Evolutionary conservation across 2,329 filamentous ascomycete species (phyloP), one percentile per base, ranked within the genome.

Genomic region (Bisporella sp.): DNA sequence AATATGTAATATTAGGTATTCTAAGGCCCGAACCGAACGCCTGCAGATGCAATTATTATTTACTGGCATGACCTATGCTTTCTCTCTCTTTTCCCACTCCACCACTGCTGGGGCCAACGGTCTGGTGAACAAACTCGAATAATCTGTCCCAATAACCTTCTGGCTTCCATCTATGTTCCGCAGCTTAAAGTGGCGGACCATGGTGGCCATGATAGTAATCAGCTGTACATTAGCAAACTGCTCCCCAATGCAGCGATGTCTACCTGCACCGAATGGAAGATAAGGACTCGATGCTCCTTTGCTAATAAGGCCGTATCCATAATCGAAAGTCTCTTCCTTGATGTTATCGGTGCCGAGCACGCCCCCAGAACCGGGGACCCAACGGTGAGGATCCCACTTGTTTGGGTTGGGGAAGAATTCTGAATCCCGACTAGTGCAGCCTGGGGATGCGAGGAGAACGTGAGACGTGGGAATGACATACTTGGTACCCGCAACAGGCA

Each of bases 141-240:
- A 87, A 64, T 87, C 81, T 29, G 83, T 87, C 48, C 73, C 84
- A 43, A 86, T 77, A 37, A 93, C 76, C 33, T 77, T 78, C 63
- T 81, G 73, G 66, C 78, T 80, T n/a, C 87, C 85, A 60, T 87
- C 82, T 2, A 82, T 68, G 61, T 89, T 95, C 64, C 77, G 76
- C 67, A 96, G 81, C 73, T 89, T 92, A 73, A 96, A 88, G 48
- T 82, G 67, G 46, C 89, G 79, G 40, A 95, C 86, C 57, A 91
- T 72, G 52, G 82, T 83, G 46, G 84, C 89, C 9, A 85, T 74
- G 58, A 97, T 95, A 42, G 89, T 90, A 66, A 91, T 85, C 55
- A 97, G 75, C 72, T 97, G 92, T 51, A 95, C 77, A 66, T 95
- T 95, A 59, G 92, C 92, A 68, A 96, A 97, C 64, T 96, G 89